These are phyloP conservation scores for Lolium rigidum DNA, from an alignment of 176 grass and related monocot species.

Conservation along the genomic window DNA sequence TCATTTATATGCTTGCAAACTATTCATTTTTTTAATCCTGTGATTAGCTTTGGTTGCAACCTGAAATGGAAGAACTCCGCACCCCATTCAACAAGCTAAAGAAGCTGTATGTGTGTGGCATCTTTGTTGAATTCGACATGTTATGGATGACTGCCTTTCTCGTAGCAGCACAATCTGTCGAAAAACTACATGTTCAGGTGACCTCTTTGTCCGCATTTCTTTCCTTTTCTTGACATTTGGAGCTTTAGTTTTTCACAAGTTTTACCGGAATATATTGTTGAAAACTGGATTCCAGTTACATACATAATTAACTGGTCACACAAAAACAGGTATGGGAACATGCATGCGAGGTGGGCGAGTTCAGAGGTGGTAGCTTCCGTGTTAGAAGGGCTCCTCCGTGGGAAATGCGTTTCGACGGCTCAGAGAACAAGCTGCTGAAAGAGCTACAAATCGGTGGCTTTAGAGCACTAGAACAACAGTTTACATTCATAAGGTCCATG, in stretches of 20 bases:
- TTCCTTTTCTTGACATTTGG: not conserved
- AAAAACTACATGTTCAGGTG: not conserved
- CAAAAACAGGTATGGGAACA: slow-evolving; percentile 2
- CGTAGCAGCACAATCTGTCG: not conserved
- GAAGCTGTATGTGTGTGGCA: not conserved
- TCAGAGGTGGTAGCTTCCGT: not conserved
- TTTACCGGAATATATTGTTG: not conserved
- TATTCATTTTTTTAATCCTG: not conserved
- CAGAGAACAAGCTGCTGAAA: not conserved
- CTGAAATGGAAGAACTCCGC: not conserved
- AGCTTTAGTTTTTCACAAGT: not conserved
- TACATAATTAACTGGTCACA: not conserved
- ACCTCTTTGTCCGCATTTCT: not conserved
- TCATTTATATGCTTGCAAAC: not conserved
- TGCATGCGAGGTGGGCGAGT: not conserved
- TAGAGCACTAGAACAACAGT: not conserved
- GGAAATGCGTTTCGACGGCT: not conserved
- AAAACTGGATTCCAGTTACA: not conserved
- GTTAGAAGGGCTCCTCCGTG: not conserved
- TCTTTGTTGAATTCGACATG: slow-evolving; percentile 28
- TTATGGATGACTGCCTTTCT: not conserved
- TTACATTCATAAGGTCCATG: not conserved
- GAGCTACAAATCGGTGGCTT: not conserved
- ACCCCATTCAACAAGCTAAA: slow-evolving; percentile 7
- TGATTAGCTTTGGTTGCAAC: not conserved